Conservation (phyloP, 1,284 basidiomycete genomes). For the Xerocomus alliaceus region DNA sequence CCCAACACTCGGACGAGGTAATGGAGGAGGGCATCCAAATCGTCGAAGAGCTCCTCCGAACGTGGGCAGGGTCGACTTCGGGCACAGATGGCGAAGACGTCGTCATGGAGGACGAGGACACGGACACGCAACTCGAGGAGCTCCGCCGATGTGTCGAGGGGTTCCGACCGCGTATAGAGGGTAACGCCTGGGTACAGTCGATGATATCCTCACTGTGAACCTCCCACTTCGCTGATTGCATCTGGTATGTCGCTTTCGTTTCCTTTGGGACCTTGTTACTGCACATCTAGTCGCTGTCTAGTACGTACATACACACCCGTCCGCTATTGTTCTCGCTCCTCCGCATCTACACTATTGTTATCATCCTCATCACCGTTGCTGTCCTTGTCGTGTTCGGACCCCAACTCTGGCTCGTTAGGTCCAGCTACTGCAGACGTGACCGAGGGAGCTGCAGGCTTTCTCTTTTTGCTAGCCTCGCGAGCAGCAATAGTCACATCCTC, state of each 20-base stretch:
- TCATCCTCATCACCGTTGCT: conserved; percentile 13
- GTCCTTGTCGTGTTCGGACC: conserved; percentile 11
- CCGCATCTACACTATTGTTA: conserved; percentile 16
- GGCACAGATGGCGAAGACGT: conserved; percentile 58
- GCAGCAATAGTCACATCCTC: conserved; percentile 71
- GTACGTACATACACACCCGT: conserved; percentile 18
- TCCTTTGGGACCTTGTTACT: neutral
- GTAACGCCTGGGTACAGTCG: conserved; percentile 70
- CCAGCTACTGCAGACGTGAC: neutral
- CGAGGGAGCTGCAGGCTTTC: conserved; percentile 26
- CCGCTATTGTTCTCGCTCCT: conserved; percentile 14
- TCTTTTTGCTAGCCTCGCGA: conserved; percentile 43
- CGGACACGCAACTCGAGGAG: conserved; percentile 68
- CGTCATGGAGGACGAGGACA: conserved; percentile 58
- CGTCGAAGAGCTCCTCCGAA: conserved; percentile 79
- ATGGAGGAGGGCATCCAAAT: conserved; percentile 82
- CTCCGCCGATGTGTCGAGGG: conserved; percentile 71
- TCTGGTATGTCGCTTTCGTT: conserved; percentile 7
- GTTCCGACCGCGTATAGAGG: conserved; percentile 71
- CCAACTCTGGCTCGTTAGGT: conserved; percentile 4
- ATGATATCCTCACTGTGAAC: conserved; percentile 57
- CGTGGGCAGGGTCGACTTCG: conserved; percentile 63
- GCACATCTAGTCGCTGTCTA: conserved; percentile 18
- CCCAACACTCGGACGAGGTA: conserved; percentile 64
- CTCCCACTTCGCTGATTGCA: neutral